Conservation (phyloP, 164 flowering plant species). For the Aristolochia fimbriata region DNA sequence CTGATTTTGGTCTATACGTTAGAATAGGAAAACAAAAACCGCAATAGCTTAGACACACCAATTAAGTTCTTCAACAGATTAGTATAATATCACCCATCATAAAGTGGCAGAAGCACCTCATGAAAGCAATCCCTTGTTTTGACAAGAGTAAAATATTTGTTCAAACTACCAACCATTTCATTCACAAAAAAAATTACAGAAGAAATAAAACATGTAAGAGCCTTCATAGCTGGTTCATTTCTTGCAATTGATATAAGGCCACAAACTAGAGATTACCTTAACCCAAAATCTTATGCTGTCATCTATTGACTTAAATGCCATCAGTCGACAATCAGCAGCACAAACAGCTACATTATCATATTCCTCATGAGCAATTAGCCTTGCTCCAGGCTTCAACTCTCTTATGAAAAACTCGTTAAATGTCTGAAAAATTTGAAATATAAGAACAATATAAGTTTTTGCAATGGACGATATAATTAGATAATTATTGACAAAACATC, state of each 20-base stretch:
- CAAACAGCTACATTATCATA: slow-evolving; percentile 74
- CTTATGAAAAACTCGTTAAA: slow-evolving; percentile 89
- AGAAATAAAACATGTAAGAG: no score
- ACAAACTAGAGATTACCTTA: slow-evolving; percentile 38
- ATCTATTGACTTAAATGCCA: slow-evolving; percentile 63
- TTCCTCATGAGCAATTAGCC: slow-evolving; percentile 63
- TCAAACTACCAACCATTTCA: no score
- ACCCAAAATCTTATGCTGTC: slow-evolving; percentile 88
- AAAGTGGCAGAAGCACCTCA: no score
- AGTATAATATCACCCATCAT: no score
- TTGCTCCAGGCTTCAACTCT: slow-evolving; percentile 78
- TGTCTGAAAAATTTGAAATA: slow-evolving; percentile 44
- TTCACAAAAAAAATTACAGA: no score
- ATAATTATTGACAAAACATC: not conserved
- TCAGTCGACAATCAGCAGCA: slow-evolving; percentile 88
- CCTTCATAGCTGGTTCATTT: no score
- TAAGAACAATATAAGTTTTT: not conserved
- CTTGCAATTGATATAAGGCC: not conserved
- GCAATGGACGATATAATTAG: not conserved
- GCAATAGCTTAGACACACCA: no score
- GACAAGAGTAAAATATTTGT: no score
- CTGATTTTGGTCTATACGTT: no score
- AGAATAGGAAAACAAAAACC: no score
- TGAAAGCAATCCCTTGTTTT: no score
- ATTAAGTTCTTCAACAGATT: no score